phyloP scores from a whole-genome alignment of 164 flowering plant genomes.

The Buxus sempervirens region DNA sequence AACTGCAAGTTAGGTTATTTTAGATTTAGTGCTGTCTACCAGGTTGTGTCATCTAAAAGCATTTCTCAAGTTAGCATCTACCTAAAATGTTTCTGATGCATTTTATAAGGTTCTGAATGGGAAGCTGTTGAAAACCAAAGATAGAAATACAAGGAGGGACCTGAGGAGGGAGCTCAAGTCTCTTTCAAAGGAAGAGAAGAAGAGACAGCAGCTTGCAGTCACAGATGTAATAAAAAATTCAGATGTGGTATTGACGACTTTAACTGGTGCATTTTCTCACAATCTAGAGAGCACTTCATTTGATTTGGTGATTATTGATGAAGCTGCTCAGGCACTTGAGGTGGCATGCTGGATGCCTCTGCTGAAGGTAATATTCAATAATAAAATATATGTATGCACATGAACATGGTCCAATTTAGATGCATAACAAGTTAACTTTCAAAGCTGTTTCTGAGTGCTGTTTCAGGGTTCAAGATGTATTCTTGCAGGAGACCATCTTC shows the following conservation, averaged over 20 bases:
- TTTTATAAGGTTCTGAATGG: constrained; percentile 73
- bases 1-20: too few relatives aligned
- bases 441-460: neutral
- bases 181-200: constrained; percentile 91
- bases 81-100: constrained; percentile 2
- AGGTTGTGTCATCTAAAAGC: neutral
- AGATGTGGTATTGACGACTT: constrained; percentile 85
- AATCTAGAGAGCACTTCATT: constrained; percentile 69
- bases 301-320: constrained; percentile 95
- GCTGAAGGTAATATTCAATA: constrained; percentile 59
- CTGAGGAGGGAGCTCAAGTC: constrained; percentile 87
- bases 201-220: constrained; percentile 95
- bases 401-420: too few relatives aligned
- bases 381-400: too few relatives aligned
- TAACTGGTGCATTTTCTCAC: constrained; percentile 79
- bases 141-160: constrained; percentile 73
- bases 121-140: constrained; percentile 86
- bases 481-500: constrained; percentile 98
- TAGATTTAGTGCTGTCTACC: neutral
- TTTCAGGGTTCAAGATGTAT: constrained; percentile 91
- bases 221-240: constrained; percentile 85
- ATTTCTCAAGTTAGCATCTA: neutral
- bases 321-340: constrained; percentile 99
- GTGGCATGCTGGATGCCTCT: constrained; percentile 97
- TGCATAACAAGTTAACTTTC: neutral